phyloP scores from a whole-genome alignment of 352 stramenopile genomes.

The Globisporangium sylvaticum region DNA sequence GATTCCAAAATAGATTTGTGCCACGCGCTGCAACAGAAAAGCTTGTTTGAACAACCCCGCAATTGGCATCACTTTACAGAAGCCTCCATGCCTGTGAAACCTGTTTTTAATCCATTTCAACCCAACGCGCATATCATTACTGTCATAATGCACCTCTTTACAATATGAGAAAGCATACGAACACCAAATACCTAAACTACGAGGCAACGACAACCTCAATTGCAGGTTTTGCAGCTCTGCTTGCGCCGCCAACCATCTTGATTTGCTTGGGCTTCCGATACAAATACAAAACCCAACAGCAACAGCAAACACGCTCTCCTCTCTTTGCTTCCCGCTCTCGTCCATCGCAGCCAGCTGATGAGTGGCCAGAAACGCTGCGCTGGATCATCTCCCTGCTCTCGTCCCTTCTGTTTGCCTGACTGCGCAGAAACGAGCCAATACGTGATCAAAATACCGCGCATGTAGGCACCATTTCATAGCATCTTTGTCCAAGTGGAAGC shows the following conservation, averaged over 20 bases:
- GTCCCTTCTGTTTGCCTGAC: neutral
- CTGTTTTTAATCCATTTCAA: neutral
- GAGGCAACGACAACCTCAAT: neutral
- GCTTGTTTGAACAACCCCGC: neutral
- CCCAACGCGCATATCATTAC: no score
- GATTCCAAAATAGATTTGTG: neutral
- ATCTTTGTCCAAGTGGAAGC: neutral
- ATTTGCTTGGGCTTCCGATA: neutral
- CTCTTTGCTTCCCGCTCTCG: neutral
- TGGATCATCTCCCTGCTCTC: neutral
- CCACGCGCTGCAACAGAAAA: neutral
- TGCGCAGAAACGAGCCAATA: neutral
- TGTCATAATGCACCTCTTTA: neutral
- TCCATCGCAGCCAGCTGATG: conserved; percentile 2
- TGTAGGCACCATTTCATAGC: neutral
- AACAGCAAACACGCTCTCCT: neutral
- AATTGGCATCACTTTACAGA: neutral
- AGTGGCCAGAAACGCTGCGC: conserved; percentile 9
- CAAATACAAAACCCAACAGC: neutral
- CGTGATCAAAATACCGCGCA: neutral
- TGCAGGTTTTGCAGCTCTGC: neutral
- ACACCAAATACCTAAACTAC: neutral
- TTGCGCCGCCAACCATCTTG: neutral
- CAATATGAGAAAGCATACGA: neutral
- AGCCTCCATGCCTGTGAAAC: neutral